These are phyloP conservation scores for Acanthochlamys bracteata DNA, from an alignment of 106 monocot species.

Conservation along the genomic window DNA sequence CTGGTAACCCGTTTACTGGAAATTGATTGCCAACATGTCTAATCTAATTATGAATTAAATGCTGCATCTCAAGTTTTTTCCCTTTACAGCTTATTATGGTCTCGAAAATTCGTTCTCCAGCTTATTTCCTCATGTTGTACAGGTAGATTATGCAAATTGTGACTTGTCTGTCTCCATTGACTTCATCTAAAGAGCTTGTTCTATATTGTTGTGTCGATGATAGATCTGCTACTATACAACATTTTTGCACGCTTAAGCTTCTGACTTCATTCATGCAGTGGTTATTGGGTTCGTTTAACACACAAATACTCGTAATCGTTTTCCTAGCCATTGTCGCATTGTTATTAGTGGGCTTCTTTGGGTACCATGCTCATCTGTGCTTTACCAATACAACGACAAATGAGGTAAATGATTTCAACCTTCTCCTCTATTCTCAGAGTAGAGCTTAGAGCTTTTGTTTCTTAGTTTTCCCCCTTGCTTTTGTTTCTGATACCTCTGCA, in stretches of 20 bases:
- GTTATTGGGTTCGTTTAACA: slow-evolving; percentile 70
- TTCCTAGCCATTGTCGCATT: slow-evolving; percentile 60
- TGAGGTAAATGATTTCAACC: slow-evolving; percentile 42
- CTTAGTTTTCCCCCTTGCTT: background rate
- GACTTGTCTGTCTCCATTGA: no score
- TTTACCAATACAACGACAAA: slow-evolving; percentile 91
- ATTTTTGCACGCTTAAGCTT: slow-evolving; percentile 1
- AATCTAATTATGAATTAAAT: background rate
- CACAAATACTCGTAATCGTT: slow-evolving; percentile 70
- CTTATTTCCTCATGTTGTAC: slow-evolving; percentile 73
- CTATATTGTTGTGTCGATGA: no score
- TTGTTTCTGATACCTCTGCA: background rate
- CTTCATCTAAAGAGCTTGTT: no score
- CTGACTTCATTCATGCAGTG: slow-evolving; percentile 42
- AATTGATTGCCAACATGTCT: no score
- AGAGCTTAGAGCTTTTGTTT: background rate
- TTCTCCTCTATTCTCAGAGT: background rate
- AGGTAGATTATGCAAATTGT: slow-evolving; percentile 39
- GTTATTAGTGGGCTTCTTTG: slow-evolving; percentile 81
- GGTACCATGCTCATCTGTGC: slow-evolving; percentile 87
- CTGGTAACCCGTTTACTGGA: slow-evolving; percentile 67
- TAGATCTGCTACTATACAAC: background rate
- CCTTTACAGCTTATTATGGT: slow-evolving; percentile 74
- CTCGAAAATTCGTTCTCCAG: slow-evolving; percentile 64
- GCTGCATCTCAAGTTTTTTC: background rate